phyloP scores from a whole-genome alignment of 2,329 filamentous ascomycete species.

The Fusarium guadeloupense region DNA sequence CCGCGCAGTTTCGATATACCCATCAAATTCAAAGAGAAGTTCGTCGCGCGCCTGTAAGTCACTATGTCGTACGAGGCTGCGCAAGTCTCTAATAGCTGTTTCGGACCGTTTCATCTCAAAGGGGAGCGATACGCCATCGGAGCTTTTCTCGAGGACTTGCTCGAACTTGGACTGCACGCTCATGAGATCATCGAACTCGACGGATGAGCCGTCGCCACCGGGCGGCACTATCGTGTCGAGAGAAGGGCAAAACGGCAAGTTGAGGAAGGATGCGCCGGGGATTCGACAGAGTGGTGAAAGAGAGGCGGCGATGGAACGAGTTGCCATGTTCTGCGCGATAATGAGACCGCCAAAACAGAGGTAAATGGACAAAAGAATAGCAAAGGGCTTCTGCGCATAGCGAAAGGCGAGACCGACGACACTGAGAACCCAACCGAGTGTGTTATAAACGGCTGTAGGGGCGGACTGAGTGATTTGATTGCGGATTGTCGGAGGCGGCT shows the following conservation, averaged over 20 bases:
- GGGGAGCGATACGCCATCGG: conserved; percentile 72
- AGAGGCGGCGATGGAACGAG: conserved; percentile 66
- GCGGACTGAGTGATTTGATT: conserved; percentile 49
- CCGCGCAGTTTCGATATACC: conserved; percentile 75
- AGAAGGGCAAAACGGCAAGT: conserved; percentile 70
- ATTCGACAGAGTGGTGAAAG: conserved; percentile 76
- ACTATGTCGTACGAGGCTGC: conserved; percentile 76
- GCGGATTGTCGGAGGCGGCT: conserved; percentile 33
- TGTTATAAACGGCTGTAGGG: conserved; percentile 52
- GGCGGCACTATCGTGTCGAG: conserved; percentile 41
- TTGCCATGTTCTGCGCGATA: conserved; percentile 69
- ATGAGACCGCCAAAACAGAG: conserved; percentile 67
- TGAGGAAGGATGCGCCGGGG: conserved; percentile 69
- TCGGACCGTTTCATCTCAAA: conserved; percentile 83
- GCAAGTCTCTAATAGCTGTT: conserved; percentile 76
- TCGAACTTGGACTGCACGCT: conserved; percentile 79
- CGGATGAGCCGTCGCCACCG: conserved; percentile 39
- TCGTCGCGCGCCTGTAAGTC: conserved; percentile 73
- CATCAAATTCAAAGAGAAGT: conserved; percentile 78
- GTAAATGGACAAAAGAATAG: conserved; percentile 68
- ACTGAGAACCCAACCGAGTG: conserved; percentile 61
- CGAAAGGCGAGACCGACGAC: conserved; percentile 68
- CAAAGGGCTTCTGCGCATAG: conserved; percentile 71
- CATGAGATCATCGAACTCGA: conserved; percentile 81
- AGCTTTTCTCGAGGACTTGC: conserved; percentile 74